Conservation (phyloP, 148 eudicot species). For the Vaccinium macrocarpon region DNA sequence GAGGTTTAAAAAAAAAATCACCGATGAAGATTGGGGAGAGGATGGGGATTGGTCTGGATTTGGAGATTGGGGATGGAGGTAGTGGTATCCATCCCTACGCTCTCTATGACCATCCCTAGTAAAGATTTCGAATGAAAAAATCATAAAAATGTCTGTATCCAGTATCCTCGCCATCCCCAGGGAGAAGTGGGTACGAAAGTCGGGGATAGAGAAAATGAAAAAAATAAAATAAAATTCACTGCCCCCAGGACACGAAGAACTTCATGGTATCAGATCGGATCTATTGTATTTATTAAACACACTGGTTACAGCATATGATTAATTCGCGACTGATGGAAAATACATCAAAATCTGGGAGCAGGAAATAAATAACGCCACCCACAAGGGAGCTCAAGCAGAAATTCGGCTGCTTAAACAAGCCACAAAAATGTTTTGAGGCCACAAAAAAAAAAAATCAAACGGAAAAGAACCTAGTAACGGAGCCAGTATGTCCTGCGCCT, state of each 20-base stretch:
- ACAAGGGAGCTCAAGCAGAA: not conserved
- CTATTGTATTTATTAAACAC: not conserved
- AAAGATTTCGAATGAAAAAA: not conserved
- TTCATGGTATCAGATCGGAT: not conserved
- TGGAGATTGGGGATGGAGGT: no score
- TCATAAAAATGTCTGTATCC: not conserved
- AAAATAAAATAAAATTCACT: not conserved
- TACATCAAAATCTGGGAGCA: constrained; percentile 10
- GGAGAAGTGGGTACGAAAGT: not conserved
- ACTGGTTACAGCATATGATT: constrained; percentile 19
- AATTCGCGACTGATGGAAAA: constrained; percentile 13
- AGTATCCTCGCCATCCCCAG: not conserved
- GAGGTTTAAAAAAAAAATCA: no score
- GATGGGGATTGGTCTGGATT: no score
- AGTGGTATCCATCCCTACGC: no score
- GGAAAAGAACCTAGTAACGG: constrained; percentile 55
- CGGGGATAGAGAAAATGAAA: not conserved
- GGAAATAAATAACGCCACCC: constrained; percentile 7
- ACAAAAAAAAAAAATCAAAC: not conserved
- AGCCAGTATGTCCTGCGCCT: constrained; percentile 85
- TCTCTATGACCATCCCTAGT: no score
- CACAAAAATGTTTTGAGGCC: not conserved
- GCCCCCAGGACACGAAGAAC: not conserved
- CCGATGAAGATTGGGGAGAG: no score
- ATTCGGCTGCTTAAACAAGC: not conserved